phyloP scores from a whole-genome alignment of 768 basidiomycete species.

The Russula vinacea region DNA sequence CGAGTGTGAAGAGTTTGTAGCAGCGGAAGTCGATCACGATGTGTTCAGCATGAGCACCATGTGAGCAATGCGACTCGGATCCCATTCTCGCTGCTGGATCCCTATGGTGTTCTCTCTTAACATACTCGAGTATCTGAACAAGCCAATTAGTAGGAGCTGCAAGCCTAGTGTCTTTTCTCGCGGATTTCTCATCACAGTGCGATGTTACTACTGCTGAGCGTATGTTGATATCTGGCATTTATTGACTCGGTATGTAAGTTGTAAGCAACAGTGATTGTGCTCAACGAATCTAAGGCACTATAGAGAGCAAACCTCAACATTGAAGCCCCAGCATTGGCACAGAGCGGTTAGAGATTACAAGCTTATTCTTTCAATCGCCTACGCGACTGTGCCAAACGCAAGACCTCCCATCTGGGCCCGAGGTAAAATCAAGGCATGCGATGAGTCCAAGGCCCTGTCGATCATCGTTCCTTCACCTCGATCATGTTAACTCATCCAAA shows the following conservation, averaged over 20 bases:
- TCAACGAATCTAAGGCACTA: no score
- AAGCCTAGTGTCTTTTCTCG: neutral
- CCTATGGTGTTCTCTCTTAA: neutral
- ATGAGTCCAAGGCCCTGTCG: no score
- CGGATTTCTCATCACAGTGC: neutral
- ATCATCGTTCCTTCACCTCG: no score
- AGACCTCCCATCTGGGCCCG: no score
- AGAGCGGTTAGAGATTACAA: no score
- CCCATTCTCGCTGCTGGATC: neutral
- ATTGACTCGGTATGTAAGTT: neutral
- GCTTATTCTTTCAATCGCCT: no score
- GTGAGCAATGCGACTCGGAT: neutral
- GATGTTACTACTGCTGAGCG: neutral
- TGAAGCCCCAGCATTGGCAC: no score
- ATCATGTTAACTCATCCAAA: no score
- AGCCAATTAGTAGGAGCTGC: neutral
- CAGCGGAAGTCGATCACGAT: conserved; percentile 48
- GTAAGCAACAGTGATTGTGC: neutral
- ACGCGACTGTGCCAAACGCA: no score
- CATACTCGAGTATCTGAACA: neutral
- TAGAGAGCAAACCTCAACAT: no score
- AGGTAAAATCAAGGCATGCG: no score
- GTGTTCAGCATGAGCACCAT: conserved; percentile 35
- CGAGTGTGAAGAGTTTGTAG: conserved; percentile 61
- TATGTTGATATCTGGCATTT: neutral